Evolutionary conservation across 2,329 filamentous ascomycete species (phyloP), one percentile per base, ranked within the genome.

Genomic region (Elsinoe ampelina): DNA sequence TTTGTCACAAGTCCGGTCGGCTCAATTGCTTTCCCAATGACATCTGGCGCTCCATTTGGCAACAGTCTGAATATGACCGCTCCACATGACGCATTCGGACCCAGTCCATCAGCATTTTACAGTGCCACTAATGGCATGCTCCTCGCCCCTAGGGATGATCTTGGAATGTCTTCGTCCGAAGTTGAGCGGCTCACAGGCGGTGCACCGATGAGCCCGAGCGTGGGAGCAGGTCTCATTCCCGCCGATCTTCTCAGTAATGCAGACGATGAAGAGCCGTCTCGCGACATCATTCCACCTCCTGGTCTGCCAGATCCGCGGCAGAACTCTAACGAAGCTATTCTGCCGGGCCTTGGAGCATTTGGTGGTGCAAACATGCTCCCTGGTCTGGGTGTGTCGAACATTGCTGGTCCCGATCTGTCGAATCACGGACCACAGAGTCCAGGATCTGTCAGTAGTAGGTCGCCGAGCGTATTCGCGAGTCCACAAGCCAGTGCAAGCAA

Each of bases 121-220:
- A 80, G 80, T n/a, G 79, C 82, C 51, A 75, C 75, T 51, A 84
- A 84, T 61, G 81, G 81, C 58, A 83, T 82, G 79, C 77, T 79
- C 3, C 64, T 82, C n/a, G 59, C 57, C 15, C 45, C 45, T 35
- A 69, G 73, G 17, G 71, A 74, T 42, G 70, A 73, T 60, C 63
- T 75, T 60, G 64, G 68, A 8, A 75, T 83, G 56, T 81, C 80
- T 5, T 84, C 87, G 32, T 78, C 81, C 1, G 83, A 86, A 15
- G 71, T 85, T 3, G 80, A 81, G 58, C 76, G 76, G 15, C 68
- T 86, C 35, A 82, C 78, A 2, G 79, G 77, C 15, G 83, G 81
- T 26, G 87, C 85, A 1, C 86, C 86, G 1, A 80, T 92, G 67
- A 91, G 86, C 63, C 88, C 88, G 1, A 86, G 86, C 3, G 88